Evolutionary conservation across 352 stramenopile species (phyloP).

Genomic region (Phytopythium litorale): DNA sequence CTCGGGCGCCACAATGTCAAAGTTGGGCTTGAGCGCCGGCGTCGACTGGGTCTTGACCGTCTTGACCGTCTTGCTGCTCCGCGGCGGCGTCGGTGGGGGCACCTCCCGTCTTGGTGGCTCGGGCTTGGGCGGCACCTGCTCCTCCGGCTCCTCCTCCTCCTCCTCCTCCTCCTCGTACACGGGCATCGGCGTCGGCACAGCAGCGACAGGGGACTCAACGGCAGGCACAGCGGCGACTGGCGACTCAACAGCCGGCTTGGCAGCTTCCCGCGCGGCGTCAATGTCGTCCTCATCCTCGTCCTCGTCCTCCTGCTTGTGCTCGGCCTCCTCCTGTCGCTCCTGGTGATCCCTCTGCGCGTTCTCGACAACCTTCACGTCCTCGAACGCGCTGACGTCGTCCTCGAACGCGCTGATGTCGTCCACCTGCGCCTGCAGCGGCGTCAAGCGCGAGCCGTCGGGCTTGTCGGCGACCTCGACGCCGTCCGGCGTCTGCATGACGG

Average conservation of each 20-base stretch:
- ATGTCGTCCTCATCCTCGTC: background rate
- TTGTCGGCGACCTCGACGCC: slow-evolving; percentile 52
- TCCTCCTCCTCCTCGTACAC: slow-evolving; percentile 11
- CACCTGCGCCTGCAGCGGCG: slow-evolving; percentile 9
- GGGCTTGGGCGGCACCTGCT: background rate
- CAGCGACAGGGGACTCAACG: background rate
- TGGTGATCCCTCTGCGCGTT: slow-evolving; percentile 4
- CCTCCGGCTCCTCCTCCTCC: background rate
- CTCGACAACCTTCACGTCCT: slow-evolving; percentile 3
- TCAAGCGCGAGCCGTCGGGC: background rate
- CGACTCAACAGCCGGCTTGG: background rate
- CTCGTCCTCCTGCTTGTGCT: background rate
- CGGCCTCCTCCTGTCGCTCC: background rate
- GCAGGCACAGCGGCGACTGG: background rate
- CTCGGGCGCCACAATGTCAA: slow-evolving; percentile 55
- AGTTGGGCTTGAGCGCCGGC: slow-evolving; percentile 54
- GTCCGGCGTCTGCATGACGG: slow-evolving; percentile 86
- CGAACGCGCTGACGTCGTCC: slow-evolving; percentile 17
- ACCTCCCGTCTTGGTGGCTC: slow-evolving; percentile 18
- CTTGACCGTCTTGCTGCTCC: slow-evolving; percentile 4
- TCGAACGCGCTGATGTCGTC: slow-evolving; percentile 24
- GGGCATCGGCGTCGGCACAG: background rate
- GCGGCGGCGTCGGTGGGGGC: slow-evolving; percentile 15
- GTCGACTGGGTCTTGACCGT: slow-evolving; percentile 10
- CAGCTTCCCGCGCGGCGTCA: background rate